Conservation (phyloP, 2,329 filamentous ascomycete species). For the Botryosphaeria dothidea region DNA sequence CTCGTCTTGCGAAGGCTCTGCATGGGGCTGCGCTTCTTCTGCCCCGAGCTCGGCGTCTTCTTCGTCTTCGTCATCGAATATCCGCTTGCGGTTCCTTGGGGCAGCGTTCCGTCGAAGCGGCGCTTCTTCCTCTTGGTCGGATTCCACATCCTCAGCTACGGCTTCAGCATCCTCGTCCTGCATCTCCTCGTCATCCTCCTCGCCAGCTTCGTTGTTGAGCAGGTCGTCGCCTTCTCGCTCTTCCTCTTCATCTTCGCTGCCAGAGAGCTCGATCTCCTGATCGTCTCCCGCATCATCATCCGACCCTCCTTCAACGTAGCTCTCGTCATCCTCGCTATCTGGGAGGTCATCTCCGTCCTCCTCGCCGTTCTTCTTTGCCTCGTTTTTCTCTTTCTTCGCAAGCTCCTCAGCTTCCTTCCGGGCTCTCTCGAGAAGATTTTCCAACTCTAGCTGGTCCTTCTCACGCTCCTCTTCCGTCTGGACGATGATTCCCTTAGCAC, state of each 20-base stretch:
- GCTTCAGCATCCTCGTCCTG: slow-evolving; percentile 57
- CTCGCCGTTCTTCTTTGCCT: slow-evolving; percentile 62
- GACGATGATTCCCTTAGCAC: slow-evolving; percentile 76
- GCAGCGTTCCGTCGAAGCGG: background rate
- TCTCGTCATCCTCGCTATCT: slow-evolving; percentile 58
- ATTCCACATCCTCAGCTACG: background rate
- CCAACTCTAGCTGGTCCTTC: slow-evolving; percentile 77
- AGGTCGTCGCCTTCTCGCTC: slow-evolving; percentile 33
- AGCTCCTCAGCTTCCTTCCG: slow-evolving; percentile 78
- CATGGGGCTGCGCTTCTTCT: slow-evolving; percentile 16
- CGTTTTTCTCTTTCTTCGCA: slow-evolving; percentile 72
- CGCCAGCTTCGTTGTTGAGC: slow-evolving; percentile 45
- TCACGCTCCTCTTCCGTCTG: slow-evolving; percentile 86
- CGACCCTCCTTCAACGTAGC: slow-evolving; percentile 44
- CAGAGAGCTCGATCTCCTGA: slow-evolving; percentile 44
- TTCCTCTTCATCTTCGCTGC: slow-evolving; percentile 42
- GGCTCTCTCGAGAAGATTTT: slow-evolving; percentile 84
- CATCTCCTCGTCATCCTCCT: slow-evolving; percentile 30
- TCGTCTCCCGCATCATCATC: slow-evolving; percentile 35
- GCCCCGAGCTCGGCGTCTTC: slow-evolving; percentile 20
- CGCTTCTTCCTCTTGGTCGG: background rate
- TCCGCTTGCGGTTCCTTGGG: background rate
- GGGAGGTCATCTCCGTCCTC: slow-evolving; percentile 49
- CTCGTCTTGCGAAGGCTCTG: slow-evolving; percentile 24
- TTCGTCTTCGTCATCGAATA: slow-evolving; percentile 33